Conservation (phyloP, 805 yeast species). For the Saccharomyces jurei region DNA sequence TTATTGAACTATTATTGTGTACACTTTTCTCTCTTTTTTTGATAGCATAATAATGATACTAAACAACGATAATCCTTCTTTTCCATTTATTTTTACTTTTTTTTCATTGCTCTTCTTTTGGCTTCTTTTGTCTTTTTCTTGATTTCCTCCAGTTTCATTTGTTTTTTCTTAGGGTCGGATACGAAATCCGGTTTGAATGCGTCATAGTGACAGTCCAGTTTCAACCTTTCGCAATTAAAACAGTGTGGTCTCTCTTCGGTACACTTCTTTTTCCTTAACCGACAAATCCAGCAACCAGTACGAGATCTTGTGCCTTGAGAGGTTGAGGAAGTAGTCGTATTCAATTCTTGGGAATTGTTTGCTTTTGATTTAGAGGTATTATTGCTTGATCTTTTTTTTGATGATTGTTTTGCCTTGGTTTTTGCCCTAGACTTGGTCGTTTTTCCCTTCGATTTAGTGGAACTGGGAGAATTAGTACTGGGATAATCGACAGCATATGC, state of each 20-base stretch:
- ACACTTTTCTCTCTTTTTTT: not conserved
- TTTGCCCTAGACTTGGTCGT: not conserved
- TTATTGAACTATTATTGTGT: not conserved
- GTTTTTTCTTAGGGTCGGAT: conserved; percentile 35
- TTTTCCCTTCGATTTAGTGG: not conserved
- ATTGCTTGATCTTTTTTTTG: not conserved
- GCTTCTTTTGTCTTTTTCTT: conserved; percentile 39
- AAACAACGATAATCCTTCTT: conserved; percentile 1
- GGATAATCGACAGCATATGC: not conserved
- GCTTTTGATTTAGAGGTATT: conserved; percentile 1
- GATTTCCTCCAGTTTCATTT: conserved; percentile 42
- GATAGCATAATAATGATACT: not conserved
- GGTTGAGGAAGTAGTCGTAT: not conserved
- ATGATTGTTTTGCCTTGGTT: not conserved
- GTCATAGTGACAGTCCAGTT: conserved; percentile 50
- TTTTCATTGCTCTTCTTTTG: conserved; percentile 32
- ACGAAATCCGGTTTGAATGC: conserved; percentile 47
- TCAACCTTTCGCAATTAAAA: conserved; percentile 47
- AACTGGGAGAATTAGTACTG: not conserved
- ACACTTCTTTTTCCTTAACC: conserved; percentile 65
- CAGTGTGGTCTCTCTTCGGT: conserved; percentile 59
- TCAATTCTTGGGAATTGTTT: conserved; percentile 2
- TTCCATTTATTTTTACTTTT: conserved; percentile 11
- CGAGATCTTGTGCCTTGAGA: conserved; percentile 36
- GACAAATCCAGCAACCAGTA: conserved; percentile 73